Conservation (phyloP, 2,329 filamentous ascomycete genomes). For the Fusarium sp. region DNA sequence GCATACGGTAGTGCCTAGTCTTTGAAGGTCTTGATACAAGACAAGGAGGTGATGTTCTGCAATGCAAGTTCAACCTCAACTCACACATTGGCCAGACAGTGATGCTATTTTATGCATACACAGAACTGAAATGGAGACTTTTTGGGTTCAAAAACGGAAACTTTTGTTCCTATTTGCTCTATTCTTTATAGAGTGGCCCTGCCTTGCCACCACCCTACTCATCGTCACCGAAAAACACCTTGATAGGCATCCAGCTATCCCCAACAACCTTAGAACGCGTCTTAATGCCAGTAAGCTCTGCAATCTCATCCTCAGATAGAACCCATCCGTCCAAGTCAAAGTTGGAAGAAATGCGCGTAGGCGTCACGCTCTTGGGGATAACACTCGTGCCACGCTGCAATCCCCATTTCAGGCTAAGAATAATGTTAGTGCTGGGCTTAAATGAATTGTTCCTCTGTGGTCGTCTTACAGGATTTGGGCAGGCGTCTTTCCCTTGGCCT, state of each 20-base stretch:
- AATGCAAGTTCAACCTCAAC: not conserved
- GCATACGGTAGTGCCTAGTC: not conserved
- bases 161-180: not conserved
- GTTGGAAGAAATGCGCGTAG: slow-evolving; percentile 14
- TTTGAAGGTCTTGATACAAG: not conserved
- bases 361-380: slow-evolving; percentile 18
- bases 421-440: not conserved
- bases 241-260: slow-evolving; percentile 21
- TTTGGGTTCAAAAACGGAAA: not conserved
- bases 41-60: not conserved
- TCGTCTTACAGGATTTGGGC: slow-evolving; percentile 18
- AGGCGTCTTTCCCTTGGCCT: slow-evolving; percentile 9
- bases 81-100: not conserved
- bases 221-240: slow-evolving; percentile 20
- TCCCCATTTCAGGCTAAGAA: slow-evolving; percentile 18
- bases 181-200: too few relatives aligned
- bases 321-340: slow-evolving; percentile 21
- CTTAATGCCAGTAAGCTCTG: slow-evolving; percentile 5
- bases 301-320: slow-evolving; percentile 8
- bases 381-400: slow-evolving; percentile 16
- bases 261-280: slow-evolving; percentile 14
- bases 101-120: not conserved
- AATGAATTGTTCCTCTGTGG: not conserved
- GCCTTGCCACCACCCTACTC: not conserved
- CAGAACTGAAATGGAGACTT: not conserved